phyloP scores from a whole-genome alignment of 108 stramenopile species.

The Pseudonitzschia pungens region DNA sequence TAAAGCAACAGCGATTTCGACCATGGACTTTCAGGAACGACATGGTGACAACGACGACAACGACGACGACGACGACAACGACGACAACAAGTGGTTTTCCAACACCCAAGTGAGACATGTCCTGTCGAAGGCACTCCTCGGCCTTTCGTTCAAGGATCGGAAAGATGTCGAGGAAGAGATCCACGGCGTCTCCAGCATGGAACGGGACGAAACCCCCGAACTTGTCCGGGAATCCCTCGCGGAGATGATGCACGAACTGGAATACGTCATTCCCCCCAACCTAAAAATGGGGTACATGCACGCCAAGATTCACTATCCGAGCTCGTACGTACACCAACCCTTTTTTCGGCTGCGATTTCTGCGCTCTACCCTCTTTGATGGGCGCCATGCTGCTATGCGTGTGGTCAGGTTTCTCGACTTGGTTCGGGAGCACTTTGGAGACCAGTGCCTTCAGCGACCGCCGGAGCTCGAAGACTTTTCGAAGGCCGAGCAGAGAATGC shows the following conservation, averaged over 20 bases:
- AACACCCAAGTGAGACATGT: neutral
- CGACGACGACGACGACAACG: no score
- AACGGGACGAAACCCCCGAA: neutral
- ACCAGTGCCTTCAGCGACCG: neutral
- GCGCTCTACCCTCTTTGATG: conserved; percentile 33
- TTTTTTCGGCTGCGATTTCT: conserved; percentile 40
- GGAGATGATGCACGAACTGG: neutral
- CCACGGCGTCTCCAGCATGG: neutral
- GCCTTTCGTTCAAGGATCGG: neutral
- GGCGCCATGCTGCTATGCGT: conserved; percentile 20
- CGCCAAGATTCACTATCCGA: conserved; percentile 2
- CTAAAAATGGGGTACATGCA: neutral
- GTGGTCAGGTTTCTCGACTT: conserved; percentile 29
- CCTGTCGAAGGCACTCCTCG: neutral
- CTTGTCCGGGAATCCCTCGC: neutral
- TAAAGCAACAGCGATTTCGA: no score
- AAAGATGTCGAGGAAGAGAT: neutral
- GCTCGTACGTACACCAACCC: conserved; percentile 22
- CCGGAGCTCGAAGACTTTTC: neutral
- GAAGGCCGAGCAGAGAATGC: neutral
- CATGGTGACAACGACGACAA: no score
- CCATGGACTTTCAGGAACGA: no score
- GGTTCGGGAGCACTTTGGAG: conserved; percentile 31
- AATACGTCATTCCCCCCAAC: neutral
- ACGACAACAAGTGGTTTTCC: no score